phyloP scores from a whole-genome alignment of 1,284 basidiomycete species.

The Malassezia dermatis region DNA sequence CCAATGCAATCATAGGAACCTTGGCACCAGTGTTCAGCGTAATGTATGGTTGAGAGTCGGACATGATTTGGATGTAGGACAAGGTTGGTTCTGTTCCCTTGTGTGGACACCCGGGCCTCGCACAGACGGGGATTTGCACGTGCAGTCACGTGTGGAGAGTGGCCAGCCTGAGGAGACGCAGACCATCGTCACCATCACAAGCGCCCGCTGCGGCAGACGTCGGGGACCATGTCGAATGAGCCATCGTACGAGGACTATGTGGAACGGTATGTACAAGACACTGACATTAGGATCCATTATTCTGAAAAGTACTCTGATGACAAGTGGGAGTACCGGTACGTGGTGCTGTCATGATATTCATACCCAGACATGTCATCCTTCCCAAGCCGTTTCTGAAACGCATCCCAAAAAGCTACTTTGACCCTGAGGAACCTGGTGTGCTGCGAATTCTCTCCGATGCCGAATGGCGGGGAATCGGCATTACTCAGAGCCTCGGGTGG shows the following conservation, averaged over 20 bases:
- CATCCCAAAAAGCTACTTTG: constrained; percentile 52
- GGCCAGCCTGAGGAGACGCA: not conserved
- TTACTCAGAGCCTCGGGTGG: constrained; percentile 91
- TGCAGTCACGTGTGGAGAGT: not conserved
- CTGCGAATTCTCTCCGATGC: constrained; percentile 70
- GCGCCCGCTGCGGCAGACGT: not conserved
- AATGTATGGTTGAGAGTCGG: not conserved
- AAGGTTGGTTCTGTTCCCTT: not conserved
- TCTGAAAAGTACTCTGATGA: constrained; percentile 52
- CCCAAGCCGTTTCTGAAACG: constrained; percentile 47
- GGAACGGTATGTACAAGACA: constrained; percentile 23
- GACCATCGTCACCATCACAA: not conserved
- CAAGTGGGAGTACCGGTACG: constrained; percentile 56
- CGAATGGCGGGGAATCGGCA: constrained; percentile 92
- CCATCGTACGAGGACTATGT: constrained; percentile 44
- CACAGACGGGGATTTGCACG: not conserved
- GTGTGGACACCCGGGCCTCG: no score
- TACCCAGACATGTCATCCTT: constrained; percentile 52
- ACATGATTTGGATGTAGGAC: not conserved
- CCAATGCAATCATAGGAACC: constrained; percentile 33
- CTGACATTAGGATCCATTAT: constrained; percentile 38
- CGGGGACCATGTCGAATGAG: constrained; percentile 19
- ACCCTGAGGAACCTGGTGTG: constrained; percentile 62
- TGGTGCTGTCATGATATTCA: not conserved
- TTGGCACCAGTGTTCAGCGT: constrained; percentile 27